These are phyloP conservation scores for Globisporangium uncinulatum DNA, from an alignment of 352 stramenopile genomes.

Conservation along the genomic window DNA sequence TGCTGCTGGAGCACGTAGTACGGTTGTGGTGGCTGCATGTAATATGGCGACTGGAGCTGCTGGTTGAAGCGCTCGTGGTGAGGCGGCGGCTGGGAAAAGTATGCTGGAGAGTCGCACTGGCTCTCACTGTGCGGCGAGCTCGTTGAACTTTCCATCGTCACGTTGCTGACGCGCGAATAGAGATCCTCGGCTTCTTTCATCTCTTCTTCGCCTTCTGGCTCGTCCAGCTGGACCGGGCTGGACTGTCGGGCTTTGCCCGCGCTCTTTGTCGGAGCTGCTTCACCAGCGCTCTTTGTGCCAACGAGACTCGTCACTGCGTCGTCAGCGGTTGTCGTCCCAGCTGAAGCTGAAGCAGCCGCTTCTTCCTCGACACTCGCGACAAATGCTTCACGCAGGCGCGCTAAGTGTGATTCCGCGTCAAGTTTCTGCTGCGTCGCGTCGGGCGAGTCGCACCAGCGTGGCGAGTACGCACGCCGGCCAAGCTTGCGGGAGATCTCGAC, in stretches of 20 bases:
- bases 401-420: slow-evolving; percentile 33
- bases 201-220: background rate
- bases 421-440: slow-evolving; percentile 32
- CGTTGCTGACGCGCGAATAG: slow-evolving; percentile 1
- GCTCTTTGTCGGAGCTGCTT: background rate
- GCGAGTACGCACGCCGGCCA: slow-evolving; percentile 61
- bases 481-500: slow-evolving; percentile 77
- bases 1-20: background rate
- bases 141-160: background rate
- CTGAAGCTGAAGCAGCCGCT: slow-evolving; percentile 2
- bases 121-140: background rate
- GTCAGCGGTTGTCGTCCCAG: background rate
- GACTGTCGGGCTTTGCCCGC: background rate
- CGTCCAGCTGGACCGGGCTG: background rate
- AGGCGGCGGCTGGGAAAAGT: background rate
- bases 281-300: background rate
- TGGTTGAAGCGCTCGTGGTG: background rate
- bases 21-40: background rate
- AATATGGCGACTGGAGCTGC: background rate
- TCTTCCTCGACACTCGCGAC: slow-evolving; percentile 62
- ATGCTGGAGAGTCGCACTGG: background rate
- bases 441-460: slow-evolving; percentile 41
- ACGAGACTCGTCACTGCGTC: too few species aligned
- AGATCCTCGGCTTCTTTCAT: background rate
- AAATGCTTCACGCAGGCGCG: slow-evolving; percentile 34